Evolutionary conservation across 495 filamentous ascomycete species (phyloP), one percentile per base, ranked within the genome.

Genomic region (Rhypophila decipiens): DNA sequence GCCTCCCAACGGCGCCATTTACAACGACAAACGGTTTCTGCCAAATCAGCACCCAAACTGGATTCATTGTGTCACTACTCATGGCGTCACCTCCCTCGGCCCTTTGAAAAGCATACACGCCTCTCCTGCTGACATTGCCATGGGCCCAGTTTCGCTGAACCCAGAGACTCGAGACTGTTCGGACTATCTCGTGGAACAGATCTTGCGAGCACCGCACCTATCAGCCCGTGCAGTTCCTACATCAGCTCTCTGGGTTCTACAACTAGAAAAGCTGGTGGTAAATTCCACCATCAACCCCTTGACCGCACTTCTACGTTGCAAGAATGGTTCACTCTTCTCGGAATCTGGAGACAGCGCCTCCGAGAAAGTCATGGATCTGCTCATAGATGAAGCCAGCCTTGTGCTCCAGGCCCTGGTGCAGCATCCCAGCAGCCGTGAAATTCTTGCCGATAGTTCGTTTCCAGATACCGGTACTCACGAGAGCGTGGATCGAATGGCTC

Each of bases 241-340:
- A 63, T 10, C 63, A 4, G 75, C 82, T 31, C 65, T 86, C 18
- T 72, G 81, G 52, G 60, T 70, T 3, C 56, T 80, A 34, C 67
- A 70, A 49, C 59, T 70, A 1, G 60, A 66, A 40, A 70, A 91
- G 58, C 70, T 95, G 3, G 85, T 84, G 4, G 72, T 89, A 47
- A 90, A 91, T 59, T 72, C 76, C 35, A 68, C 90, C 39, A 79
- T 96, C 41, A 86, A 90, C 57, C 87, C 90, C 0, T 63, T 95
- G 5, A 90, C 87, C 0, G 83, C 78, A 2, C 60, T 95, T 3
- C 69, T 88, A 46, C 73, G 84, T 47, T 83, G 80, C 56, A 71
- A 73, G 37, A 95, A 95, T 52, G 86, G 89, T 27, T 72, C 77
- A 40, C 60, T 95, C 0, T 75, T 93, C 11, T 75, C 73, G 51